Percentiles rank a stretch among this genome's conserved stretches.
Conservation (phyloP, 129 eudicot genomes). For the Centrapalus pauciflorus region DNA sequence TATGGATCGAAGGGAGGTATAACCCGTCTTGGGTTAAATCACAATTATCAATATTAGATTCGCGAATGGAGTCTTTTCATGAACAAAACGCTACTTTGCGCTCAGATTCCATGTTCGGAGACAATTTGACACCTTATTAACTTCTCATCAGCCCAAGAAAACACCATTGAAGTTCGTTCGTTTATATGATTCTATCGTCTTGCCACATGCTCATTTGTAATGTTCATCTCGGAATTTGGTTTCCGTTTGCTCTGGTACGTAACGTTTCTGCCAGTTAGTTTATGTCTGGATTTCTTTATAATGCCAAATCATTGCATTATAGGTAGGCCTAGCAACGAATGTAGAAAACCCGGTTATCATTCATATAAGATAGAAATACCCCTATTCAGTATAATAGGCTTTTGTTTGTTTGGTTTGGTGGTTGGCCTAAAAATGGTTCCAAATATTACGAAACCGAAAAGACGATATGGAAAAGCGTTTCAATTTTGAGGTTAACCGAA, state of each 20-base stretch:
- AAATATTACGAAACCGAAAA: too few species aligned
- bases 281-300: background rate
- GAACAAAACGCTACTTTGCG: conserved; percentile 35
- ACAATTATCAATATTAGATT: conserved; percentile 68
- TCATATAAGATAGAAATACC: too few species aligned
- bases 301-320: too few species aligned
- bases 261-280: conserved; percentile 9
- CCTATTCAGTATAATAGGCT: too few species aligned
- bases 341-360: too few species aligned
- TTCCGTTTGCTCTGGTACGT: background rate
- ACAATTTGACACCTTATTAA: conserved; percentile 25
- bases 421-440: too few species aligned
- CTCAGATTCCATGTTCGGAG: conserved; percentile 40
- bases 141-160: background rate
- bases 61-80: conserved; percentile 53
- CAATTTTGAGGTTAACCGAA: too few species aligned
- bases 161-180: background rate
- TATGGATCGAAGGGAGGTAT: conserved; percentile 84
- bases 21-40: conserved; percentile 92
- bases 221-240: conserved; percentile 1
- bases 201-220: background rate
- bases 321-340: too few species aligned
- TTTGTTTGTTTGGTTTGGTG: too few species aligned
- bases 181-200: conserved; percentile 5
- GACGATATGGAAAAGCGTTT: too few species aligned